phyloP scores from a whole-genome alignment of 164 flowering plant species.

The Dillenia suffruticosa region DNA sequence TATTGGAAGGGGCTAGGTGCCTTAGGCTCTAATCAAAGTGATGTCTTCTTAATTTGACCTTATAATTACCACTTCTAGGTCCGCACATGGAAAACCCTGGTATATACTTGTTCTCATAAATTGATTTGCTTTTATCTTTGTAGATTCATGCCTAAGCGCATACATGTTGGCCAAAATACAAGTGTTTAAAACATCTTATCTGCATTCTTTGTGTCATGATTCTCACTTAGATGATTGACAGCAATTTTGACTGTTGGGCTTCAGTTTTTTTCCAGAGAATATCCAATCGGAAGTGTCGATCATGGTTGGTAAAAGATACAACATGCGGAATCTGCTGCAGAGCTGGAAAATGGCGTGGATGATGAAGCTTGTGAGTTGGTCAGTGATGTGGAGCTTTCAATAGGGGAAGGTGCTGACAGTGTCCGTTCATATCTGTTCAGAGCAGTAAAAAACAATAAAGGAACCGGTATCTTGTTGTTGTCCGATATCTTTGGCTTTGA shows the following conservation, averaged over 20 bases:
- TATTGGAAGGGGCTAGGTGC: no score
- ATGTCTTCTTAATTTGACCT: no score
- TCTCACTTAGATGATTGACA: not conserved
- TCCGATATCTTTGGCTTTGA: constrained; percentile 81
- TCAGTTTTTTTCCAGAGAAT: constrained; percentile 63
- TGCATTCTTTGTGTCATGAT: no score
- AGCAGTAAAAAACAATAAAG: constrained; percentile 90
- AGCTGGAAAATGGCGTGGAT: constrained; percentile 38
- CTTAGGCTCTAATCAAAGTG: no score
- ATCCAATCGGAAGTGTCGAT: constrained; percentile 22
- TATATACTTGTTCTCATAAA: no score
- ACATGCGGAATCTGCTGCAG: constrained; percentile 26
- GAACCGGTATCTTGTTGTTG: constrained; percentile 65
- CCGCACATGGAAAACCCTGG: no score
- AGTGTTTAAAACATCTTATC: no score
- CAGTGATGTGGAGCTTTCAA: constrained; percentile 58
- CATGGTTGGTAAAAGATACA: constrained; percentile 11
- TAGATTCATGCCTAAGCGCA: no score
- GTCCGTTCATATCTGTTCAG: constrained; percentile 57
- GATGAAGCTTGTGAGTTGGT: constrained; percentile 88
- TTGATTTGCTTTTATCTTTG: no score
- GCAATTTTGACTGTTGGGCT: constrained; percentile 36
- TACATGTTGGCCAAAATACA: no score
- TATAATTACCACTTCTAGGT: no score
- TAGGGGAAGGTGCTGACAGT: constrained; percentile 60